phyloP scores from a whole-genome alignment of 352 stramenopile genomes.

The Phytophthora crassamura region DNA sequence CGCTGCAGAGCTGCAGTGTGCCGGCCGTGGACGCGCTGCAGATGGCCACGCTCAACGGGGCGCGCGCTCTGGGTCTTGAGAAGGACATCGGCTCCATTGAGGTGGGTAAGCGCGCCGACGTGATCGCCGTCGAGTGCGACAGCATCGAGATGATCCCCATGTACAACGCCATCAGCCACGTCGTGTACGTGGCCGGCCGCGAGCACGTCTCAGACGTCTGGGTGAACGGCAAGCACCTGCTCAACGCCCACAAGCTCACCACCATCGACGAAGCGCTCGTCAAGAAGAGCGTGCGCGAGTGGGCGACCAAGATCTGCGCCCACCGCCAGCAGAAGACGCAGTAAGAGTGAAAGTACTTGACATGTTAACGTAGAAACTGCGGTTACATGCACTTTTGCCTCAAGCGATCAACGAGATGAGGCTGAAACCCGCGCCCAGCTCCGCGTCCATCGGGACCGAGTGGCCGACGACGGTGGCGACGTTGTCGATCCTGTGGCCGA shows the following conservation, averaged over 20 bases:
- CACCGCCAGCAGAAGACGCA: conserved; percentile 61
- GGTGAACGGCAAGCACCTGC: conserved; percentile 87
- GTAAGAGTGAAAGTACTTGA: too few relatives aligned
- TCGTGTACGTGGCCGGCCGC: conserved; percentile 85
- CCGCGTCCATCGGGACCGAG: conserved; percentile 30
- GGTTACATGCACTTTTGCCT: too few relatives aligned
- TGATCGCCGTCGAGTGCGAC: conserved; percentile 84
- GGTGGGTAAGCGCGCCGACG: conserved; percentile 84
- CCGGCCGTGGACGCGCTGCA: conserved; percentile 65
- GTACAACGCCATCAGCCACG: conserved; percentile 88
- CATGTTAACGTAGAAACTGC: too few relatives aligned
- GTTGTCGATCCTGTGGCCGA: conserved; percentile 13
- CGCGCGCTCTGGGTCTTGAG: conserved; percentile 83
- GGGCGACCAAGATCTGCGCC: conserved; percentile 59
- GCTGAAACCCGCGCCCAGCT: too few relatives aligned
- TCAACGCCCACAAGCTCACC: conserved; percentile 71
- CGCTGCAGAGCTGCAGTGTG: conserved; percentile 67
- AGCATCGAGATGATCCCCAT: conserved; percentile 89
- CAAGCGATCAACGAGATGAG: too few relatives aligned
- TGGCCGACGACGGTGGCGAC: conserved; percentile 21
- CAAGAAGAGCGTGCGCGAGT: conserved; percentile 69
- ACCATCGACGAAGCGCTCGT: conserved; percentile 74
- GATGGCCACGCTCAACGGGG: conserved; percentile 92
- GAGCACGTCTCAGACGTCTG: conserved; percentile 92
- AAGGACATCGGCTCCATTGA: conserved; percentile 87